Base-by-base conservation (phyloP, 768 basidiomycete genomes). In the Rickenella mellea region DNA sequence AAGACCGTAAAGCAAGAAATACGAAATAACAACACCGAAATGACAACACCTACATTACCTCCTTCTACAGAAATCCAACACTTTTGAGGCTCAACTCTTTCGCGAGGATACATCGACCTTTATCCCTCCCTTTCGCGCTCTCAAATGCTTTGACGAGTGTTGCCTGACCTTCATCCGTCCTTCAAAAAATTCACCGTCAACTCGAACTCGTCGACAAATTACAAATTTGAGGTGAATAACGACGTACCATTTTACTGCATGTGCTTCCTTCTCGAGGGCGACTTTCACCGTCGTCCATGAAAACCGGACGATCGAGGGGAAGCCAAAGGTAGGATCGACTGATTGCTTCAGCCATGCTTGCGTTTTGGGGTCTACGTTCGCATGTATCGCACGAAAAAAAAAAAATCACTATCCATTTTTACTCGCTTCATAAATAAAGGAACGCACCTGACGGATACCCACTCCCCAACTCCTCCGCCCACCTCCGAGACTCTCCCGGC, bases 221-320 rank as follows among this genome's bases (percentile, higher is more conserved):
- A 26, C n/a, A 43, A 25, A 21, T n/a, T n/a, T n/a, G n/a, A n/a
- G 25, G 32, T 27, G 20, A n/a, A 10, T 19, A 27, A 26, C 20
- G 41, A 45, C 54, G 3, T 27, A 93, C 94, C 96, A 99, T 65
- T 84, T 76, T 9, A 87, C 79, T 2, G 68, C 52, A 57, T 89
- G 82, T 0, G 75, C 94, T 28, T 77, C 66, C 55, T 86, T 86
- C 39, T 94, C 90, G 12, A 99, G 63, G 2, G 80, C 58, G 2
- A 87, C 73, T 55, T 91, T 92, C 47, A 93, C 79, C 0, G 96
- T 96, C 3, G 87, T 80, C 96, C 96, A 99, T 1, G 87, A 91
- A 63, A 98, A 98, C 14, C 96, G 78, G 3, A 80, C 93, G 28
- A 97, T 61, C 14, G 78, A 83, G 0, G 94, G 94, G 54, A 78